Percentiles rank a stretch among this genome's conserved stretches.
Conservation (phyloP, 108 stramenopile species). For the Nannochloropsis gaditana region DNA sequence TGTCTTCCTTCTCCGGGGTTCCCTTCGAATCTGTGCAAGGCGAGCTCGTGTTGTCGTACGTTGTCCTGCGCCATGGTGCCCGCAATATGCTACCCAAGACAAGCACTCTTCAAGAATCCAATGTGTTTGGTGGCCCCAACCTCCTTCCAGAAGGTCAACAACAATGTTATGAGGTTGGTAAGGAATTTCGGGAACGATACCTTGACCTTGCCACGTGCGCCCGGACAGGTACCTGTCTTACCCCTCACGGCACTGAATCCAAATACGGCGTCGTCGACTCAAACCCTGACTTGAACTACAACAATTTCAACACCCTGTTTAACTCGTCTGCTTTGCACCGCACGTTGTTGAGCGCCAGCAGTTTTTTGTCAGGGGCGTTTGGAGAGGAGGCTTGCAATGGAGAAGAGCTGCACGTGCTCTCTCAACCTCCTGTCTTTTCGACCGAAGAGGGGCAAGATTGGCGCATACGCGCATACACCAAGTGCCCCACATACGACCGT, state of each 20-base stretch:
- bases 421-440: not conserved
- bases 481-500: not conserved
- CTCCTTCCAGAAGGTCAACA: not conserved
- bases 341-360: not conserved
- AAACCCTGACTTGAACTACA: not conserved
- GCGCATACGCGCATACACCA: not conserved
- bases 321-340: conserved; percentile 9
- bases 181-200: not conserved
- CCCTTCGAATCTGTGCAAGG: not conserved
- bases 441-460: conserved; percentile 7
- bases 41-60: not conserved
- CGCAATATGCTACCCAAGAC: not conserved
- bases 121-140: not conserved
- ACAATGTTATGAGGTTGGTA: not conserved
- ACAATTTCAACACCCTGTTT: not conserved
- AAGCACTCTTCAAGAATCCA: not conserved
- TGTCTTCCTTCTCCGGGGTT: too few relatives aligned
- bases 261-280: not conserved
- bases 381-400: not conserved
- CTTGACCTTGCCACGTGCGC: not conserved
- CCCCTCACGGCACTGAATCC: not conserved
- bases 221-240: not conserved
- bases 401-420: not conserved
- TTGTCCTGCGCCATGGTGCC: not conserved
- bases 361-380: not conserved